Evolutionary conservation across 441 rosid species (phyloP).

Genomic region (Adansonia rubrostipa): DNA sequence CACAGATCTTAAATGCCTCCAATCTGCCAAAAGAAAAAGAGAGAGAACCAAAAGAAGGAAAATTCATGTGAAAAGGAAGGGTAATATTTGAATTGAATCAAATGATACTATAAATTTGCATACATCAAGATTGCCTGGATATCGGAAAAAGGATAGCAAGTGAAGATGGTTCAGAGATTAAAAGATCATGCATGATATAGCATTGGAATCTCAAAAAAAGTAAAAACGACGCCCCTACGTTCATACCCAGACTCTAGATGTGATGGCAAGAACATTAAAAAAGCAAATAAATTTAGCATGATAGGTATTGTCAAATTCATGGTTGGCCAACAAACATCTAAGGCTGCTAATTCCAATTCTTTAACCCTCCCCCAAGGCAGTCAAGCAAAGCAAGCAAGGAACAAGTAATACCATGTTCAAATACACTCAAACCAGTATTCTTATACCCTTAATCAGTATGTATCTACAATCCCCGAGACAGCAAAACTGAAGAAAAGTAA

Average conservation of each 20-base stretch:
- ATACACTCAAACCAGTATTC: not conserved
- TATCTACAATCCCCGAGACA: slow-evolving; percentile 21
- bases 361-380: slow-evolving; percentile 33
- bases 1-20: slow-evolving; percentile 28
- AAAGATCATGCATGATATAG: not conserved
- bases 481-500: slow-evolving; percentile 18
- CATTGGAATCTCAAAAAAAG: slow-evolving; percentile 7
- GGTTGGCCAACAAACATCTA: slow-evolving; percentile 55
- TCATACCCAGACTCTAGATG: slow-evolving; percentile 12
- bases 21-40: slow-evolving; percentile 31
- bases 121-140: slow-evolving; percentile 21
- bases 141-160: not conserved
- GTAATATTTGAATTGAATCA: no score
- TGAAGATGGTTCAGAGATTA: not conserved
- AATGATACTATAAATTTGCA: slow-evolving; percentile 23
- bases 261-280: slow-evolving; percentile 8
- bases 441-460: not conserved
- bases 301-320: slow-evolving; percentile 26
- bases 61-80: not conserved
- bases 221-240: slow-evolving; percentile 12
- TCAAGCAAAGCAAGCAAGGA: slow-evolving; percentile 25
- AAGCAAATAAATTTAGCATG: slow-evolving; percentile 21
- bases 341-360: slow-evolving; percentile 51
- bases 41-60: slow-evolving; percentile 22
- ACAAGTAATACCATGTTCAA: slow-evolving; percentile 19